These are phyloP conservation scores for Lecanosticta acicola DNA, from an alignment of 2,329 filamentous ascomycete species.

Conservation along the genomic window DNA sequence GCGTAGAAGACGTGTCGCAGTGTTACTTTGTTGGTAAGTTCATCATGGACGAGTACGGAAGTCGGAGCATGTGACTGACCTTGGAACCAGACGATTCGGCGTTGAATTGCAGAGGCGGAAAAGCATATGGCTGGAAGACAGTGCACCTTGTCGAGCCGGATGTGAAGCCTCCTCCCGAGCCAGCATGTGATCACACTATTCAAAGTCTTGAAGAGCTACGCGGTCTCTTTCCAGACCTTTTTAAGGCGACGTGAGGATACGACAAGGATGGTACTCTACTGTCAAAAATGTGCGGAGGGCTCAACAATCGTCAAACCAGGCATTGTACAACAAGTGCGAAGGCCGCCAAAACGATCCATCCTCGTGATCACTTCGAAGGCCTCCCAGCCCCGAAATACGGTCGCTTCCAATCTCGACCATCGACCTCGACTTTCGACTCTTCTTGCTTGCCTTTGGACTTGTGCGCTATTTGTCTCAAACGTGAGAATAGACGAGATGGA, in stretches of 20 bases:
- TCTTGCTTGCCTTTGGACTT: no score
- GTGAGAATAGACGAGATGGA: no score
- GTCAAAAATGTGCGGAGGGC: not conserved
- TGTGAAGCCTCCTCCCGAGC: conserved; percentile 57
- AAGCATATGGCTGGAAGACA: conserved; percentile 77
- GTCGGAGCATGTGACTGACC: not conserved
- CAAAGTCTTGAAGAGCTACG: conserved; percentile 69
- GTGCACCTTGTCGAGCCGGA: conserved; percentile 79
- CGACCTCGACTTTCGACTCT: no score
- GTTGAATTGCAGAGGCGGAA: conserved; percentile 71
- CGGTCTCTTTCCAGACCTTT: conserved; percentile 73
- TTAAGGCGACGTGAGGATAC: conserved; percentile 50
- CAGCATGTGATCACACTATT: conserved; percentile 64
- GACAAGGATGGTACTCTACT: not conserved
- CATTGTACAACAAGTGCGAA: no score
- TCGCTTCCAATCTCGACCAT: no score
- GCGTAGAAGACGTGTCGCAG: conserved; percentile 58
- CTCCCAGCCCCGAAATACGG: no score
- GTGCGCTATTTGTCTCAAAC: no score
- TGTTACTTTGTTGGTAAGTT: conserved; percentile 89
- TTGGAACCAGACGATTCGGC: conserved; percentile 68
- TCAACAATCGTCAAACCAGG: no score
- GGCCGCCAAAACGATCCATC: no score
- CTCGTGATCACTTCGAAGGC: no score
- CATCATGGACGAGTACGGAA: not conserved